These are phyloP conservation scores for Populus trichocarpa DNA, from an alignment of 441 rosid genomes.

Conservation along the genomic window DNA sequence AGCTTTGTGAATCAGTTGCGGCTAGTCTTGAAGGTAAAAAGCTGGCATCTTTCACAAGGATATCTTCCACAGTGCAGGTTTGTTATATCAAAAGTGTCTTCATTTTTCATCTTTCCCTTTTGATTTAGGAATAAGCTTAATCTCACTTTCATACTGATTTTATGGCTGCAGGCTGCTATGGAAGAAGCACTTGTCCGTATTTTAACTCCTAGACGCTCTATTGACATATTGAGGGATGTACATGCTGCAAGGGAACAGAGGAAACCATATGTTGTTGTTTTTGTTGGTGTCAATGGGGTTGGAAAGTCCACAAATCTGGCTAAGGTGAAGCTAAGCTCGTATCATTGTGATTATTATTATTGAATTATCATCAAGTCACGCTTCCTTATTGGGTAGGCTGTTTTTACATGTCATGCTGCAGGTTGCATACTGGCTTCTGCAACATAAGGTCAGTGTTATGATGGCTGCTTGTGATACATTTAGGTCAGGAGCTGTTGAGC, in stretches of 20 bases:
- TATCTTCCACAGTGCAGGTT: slow-evolving; percentile 95
- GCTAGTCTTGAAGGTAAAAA: slow-evolving; percentile 97
- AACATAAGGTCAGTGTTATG: slow-evolving; percentile 87
- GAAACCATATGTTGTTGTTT: slow-evolving; percentile 89
- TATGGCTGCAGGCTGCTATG: slow-evolving; percentile 77
- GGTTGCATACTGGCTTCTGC: slow-evolving; percentile 98
- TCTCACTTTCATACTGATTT: background rate
- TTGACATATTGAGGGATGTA: slow-evolving; percentile 91
- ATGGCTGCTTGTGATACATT: slow-evolving; percentile 99
- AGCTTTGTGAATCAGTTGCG: slow-evolving; percentile 95
- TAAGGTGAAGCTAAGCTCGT: slow-evolving; percentile 42
- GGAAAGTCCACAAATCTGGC: slow-evolving; percentile 97
- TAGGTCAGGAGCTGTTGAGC: slow-evolving; percentile 98
- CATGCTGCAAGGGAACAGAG: slow-evolving; percentile 86
- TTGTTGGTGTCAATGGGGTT: slow-evolving; percentile 97
- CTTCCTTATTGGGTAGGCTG: background rate
- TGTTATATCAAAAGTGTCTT: slow-evolving; percentile 1
- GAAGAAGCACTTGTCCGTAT: slow-evolving; percentile 95
- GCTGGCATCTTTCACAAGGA: slow-evolving; percentile 91
- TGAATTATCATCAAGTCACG: background rate
- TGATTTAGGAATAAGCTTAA: background rate
- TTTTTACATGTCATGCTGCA: slow-evolving; percentile 20
- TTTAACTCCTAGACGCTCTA: slow-evolving; percentile 91
- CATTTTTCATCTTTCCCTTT: background rate
- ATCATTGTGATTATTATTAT: background rate